Percentiles rank a stretch among this genome's conserved stretches.
These are phyloP conservation scores for Macaranga tanarius DNA, from an alignment of 441 rosid genomes.

Conservation along the genomic window DNA sequence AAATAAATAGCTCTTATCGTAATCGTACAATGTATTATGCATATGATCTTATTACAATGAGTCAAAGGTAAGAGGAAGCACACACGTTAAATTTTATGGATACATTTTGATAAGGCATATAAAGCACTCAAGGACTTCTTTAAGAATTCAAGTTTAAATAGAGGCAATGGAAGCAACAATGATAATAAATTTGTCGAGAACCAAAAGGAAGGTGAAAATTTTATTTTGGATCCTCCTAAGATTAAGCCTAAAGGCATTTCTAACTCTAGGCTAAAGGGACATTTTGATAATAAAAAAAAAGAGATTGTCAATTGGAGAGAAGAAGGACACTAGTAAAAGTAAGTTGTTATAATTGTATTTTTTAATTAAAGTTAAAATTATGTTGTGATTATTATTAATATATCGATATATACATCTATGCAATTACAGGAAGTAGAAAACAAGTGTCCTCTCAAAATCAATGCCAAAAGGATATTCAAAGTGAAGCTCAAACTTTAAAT, in stretches of 20 bases:
- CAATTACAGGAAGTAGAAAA: too few relatives aligned
- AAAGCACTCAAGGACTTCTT: neutral
- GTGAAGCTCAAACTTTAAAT: too few relatives aligned
- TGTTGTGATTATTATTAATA: too few relatives aligned
- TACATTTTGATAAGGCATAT: neutral
- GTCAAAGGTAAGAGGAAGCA: neutral
- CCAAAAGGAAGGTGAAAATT: neutral
- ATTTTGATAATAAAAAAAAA: neutral
- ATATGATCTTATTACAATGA: neutral
- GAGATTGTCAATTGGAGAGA: neutral
- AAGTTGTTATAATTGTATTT: too few relatives aligned
- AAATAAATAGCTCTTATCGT: too few relatives aligned
- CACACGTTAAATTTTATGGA: neutral
- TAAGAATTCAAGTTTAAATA: neutral
- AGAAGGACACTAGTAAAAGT: neutral
- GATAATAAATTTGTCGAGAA: neutral
- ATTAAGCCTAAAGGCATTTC: neutral
- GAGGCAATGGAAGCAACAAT: neutral
- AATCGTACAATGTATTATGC: neutral
- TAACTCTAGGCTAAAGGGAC: neutral
- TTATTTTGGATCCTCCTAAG: neutral
- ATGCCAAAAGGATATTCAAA: too few relatives aligned
- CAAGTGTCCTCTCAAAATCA: too few relatives aligned
- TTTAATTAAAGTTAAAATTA: too few relatives aligned
- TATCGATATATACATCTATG: too few relatives aligned